Conservation (phyloP, 1,139 yeast genomes). For the Pneumocystis sp. region DNA sequence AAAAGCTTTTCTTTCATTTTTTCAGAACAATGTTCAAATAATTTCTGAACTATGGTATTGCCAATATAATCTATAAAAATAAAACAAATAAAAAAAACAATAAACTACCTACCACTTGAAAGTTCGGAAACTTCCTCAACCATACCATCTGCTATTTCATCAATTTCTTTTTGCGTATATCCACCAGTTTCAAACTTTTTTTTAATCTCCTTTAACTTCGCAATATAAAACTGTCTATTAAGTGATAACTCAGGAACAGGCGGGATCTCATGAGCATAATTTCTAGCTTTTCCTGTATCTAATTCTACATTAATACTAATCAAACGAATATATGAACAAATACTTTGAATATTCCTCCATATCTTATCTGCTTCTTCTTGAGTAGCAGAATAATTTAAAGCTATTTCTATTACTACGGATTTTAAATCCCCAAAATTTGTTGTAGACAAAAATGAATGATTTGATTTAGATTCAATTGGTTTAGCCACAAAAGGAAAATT, state of each 20-base stretch:
- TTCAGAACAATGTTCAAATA: constrained; percentile 60
- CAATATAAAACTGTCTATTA: constrained; percentile 66
- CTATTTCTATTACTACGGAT: constrained; percentile 18
- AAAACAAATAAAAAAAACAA: neutral
- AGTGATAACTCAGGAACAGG: constrained; percentile 25
- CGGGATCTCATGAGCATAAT: constrained; percentile 12
- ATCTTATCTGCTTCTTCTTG: constrained; percentile 17
- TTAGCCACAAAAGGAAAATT: neutral
- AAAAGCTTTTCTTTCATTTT: constrained; percentile 69
- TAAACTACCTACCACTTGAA: constrained; percentile 38
- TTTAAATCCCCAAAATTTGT: constrained; percentile 13
- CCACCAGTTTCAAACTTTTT: constrained; percentile 34
- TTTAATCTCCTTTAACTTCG: constrained; percentile 42
- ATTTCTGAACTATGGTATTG: constrained; percentile 84
- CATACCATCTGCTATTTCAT: constrained; percentile 73
- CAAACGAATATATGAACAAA: neutral
- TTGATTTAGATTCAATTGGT: neutral
- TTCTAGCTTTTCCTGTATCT: neutral
- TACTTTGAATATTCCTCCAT: constrained; percentile 4
- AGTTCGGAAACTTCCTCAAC: constrained; percentile 79
- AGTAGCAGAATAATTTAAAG: constrained; percentile 24
- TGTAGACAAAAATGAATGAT: neutral
- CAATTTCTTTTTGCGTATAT: constrained; percentile 43
- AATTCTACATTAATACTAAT: neutral
- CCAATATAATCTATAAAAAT: constrained; percentile 50